These are phyloP conservation scores for Rhodomyrtus tomentosa DNA, from an alignment of 345 rosid species.

Conservation along the genomic window DNA sequence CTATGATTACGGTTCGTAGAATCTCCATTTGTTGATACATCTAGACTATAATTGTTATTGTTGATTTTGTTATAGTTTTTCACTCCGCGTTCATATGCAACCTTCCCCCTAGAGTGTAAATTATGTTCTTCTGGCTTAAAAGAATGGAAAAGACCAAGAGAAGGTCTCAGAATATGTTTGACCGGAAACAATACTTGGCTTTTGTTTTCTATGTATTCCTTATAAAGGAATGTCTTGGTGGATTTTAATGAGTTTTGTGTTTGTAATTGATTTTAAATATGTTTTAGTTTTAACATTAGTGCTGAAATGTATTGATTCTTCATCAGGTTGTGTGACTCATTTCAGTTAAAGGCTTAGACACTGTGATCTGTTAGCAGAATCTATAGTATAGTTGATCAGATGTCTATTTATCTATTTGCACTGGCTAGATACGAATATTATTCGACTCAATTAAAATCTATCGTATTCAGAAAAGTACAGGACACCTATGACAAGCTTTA, in stretches of 20 bases:
- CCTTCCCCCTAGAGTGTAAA: background rate
- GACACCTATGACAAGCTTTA: background rate
- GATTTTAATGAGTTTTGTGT: background rate
- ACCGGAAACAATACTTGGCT: background rate
- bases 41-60: background rate
- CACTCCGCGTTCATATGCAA: background rate
- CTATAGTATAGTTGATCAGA: background rate
- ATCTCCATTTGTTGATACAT: background rate
- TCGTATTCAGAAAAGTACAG: too few relatives aligned
- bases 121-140: background rate
- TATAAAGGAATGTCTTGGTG: background rate
- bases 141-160: background rate
- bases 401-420: background rate
- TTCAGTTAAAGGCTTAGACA: background rate
- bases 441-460: too few relatives aligned
- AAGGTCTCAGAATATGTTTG: background rate
- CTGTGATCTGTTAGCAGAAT: background rate
- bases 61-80: background rate
- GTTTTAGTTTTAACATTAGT: background rate
- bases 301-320: background rate
- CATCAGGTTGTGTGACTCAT: background rate
- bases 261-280: background rate
- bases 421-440: background rate
- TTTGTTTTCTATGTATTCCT: background rate
- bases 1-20: conserved; percentile 64